phyloP scores from a whole-genome alignment of 2,329 filamentous ascomycete genomes.

The Polytolypa hystricis region DNA sequence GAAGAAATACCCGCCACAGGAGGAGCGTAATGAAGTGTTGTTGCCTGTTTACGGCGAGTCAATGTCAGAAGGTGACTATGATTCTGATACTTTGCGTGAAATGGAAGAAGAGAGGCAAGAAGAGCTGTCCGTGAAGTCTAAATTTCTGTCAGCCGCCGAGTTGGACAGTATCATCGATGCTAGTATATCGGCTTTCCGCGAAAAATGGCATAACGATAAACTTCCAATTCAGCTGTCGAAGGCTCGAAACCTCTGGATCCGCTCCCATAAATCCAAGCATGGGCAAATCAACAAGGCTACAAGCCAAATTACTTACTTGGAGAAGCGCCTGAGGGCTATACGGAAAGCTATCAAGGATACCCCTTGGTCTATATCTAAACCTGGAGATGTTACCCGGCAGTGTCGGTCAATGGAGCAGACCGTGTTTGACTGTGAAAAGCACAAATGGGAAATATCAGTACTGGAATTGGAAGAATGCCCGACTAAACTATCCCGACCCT shows the following conservation, averaged over 20 bases:
- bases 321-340: conserved; percentile 46
- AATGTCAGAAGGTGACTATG: conserved; percentile 40
- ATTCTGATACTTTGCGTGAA: conserved; percentile 50
- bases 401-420: conserved; percentile 53
- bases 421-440: conserved; percentile 45
- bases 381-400: conserved; percentile 43
- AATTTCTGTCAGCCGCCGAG: conserved; percentile 34
- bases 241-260: conserved; percentile 52
- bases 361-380: conserved; percentile 42
- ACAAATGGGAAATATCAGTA: conserved; percentile 35
- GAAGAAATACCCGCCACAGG: conserved; percentile 32
- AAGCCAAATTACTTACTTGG: conserved; percentile 32
- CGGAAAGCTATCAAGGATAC: conserved; percentile 42
- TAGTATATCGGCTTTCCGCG: conserved; percentile 40
- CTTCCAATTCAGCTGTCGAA: conserved; percentile 44
- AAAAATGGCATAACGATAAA: conserved; percentile 49
- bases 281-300: conserved; percentile 37
- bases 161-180: conserved; percentile 45
- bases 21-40: conserved; percentile 33
- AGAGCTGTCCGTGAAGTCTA: conserved; percentile 14
- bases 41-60: conserved; percentile 48
- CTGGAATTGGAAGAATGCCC: conserved; percentile 26
- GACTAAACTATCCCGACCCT: conserved; percentile 14
- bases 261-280: conserved; percentile 34
- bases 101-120: conserved; percentile 44